phyloP scores from a whole-genome alignment of 352 stramenopile species.

The Phytophthora sp. region DNA sequence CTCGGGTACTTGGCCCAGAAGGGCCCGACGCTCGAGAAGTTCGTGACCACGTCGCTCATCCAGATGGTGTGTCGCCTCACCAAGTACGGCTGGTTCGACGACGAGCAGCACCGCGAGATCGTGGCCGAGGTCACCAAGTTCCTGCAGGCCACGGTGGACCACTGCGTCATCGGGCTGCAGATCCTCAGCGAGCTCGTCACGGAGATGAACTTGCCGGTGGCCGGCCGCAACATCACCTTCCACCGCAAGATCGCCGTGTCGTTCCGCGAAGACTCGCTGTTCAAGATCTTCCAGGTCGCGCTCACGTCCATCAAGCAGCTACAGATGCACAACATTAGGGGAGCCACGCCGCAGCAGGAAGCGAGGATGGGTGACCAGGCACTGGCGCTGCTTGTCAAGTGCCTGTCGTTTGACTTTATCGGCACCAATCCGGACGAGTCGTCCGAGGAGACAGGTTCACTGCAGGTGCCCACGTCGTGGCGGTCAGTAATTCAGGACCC shows the following conservation, averaged over 20 bases:
- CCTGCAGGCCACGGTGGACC: constrained; percentile 95
- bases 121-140: constrained; percentile 99
- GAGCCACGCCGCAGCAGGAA: constrained; percentile 88
- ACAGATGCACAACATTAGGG: constrained; percentile 89
- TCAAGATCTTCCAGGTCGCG: constrained; percentile 96
- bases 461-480: constrained; percentile 98
- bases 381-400: constrained; percentile 93
- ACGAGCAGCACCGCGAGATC: constrained; percentile 96
- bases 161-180: constrained; percentile 98
- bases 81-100: constrained; percentile 99
- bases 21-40: constrained; percentile 93
- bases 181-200: constrained; percentile 98
- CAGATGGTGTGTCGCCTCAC: constrained; percentile 98
- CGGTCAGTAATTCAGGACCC: constrained; percentile 93
- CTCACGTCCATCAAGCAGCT: constrained; percentile 97
- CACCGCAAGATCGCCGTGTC: constrained; percentile 98
- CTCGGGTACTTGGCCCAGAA: constrained; percentile 97
- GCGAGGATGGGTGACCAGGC: constrained; percentile 93
- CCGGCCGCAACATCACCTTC: constrained; percentile 95
- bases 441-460: constrained; percentile 96
- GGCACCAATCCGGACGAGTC: constrained; percentile 98
- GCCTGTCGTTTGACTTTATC: constrained; percentile 99
- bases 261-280: constrained; percentile 97
- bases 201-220: constrained; percentile 96
- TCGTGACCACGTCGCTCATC: constrained; percentile 95